These are phyloP conservation scores for Quercus phellos DNA, from an alignment of 331 rosid genomes.

Conservation along the genomic window DNA sequence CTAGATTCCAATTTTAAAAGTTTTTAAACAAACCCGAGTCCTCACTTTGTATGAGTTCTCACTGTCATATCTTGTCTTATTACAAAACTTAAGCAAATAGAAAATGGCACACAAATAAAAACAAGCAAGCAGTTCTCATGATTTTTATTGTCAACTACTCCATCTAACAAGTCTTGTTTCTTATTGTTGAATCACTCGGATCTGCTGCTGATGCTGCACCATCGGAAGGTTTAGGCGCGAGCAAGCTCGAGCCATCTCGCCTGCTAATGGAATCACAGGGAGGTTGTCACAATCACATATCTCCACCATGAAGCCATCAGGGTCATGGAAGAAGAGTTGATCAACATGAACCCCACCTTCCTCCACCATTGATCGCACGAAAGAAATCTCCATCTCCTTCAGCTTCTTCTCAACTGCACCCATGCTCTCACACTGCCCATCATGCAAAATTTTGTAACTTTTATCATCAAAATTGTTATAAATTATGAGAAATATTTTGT, in stretches of 20 bases:
- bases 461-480: no score
- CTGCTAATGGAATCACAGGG: slow-evolving; percentile 67
- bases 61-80: background rate
- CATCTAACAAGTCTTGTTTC: background rate
- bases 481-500: no score
- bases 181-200: slow-evolving; percentile 37
- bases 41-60: background rate
- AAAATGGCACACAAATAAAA: background rate
- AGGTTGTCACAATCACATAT: slow-evolving; percentile 86
- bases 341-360: slow-evolving; percentile 80
- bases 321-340: slow-evolving; percentile 86
- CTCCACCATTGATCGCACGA: slow-evolving; percentile 57
- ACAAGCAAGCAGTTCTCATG: no score
- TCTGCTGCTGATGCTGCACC: slow-evolving; percentile 49
- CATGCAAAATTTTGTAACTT: background rate
- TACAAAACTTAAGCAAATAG: background rate
- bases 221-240: slow-evolving; percentile 46
- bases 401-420: slow-evolving; percentile 82
- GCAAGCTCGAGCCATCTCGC: slow-evolving; percentile 57
- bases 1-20: background rate
- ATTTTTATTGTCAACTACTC: background rate
- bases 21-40: background rate
- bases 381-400: slow-evolving; percentile 59
- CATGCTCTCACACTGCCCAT: slow-evolving; percentile 81
- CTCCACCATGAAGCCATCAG: slow-evolving; percentile 95